phyloP scores from a whole-genome alignment of 2,329 filamentous ascomycete species.

The Neurospora crassa region DNA sequence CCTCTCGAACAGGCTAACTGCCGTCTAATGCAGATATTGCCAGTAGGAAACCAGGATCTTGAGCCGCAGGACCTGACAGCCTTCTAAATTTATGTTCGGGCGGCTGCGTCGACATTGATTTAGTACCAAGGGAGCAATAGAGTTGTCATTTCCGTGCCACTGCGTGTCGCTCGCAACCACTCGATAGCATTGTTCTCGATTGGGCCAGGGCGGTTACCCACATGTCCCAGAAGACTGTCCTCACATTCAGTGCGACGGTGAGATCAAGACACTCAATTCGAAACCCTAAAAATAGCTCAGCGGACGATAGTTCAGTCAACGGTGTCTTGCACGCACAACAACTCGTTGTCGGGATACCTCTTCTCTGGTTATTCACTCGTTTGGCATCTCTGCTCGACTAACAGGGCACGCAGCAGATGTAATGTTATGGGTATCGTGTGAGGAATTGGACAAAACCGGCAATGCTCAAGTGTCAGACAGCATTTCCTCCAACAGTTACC shows the following conservation, averaged over 20 bases:
- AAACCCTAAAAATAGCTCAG: constrained; percentile 6
- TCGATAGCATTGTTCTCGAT: constrained; percentile 3
- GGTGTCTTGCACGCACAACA: not conserved
- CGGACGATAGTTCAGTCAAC: constrained; percentile 2
- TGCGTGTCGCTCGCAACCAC: constrained; percentile 10
- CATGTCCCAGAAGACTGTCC: constrained; percentile 4
- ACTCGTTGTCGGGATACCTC: not conserved
- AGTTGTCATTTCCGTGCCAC: constrained; percentile 14
- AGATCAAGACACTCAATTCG: constrained; percentile 2
- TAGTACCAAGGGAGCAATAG: constrained; percentile 8
- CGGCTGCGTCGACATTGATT: constrained; percentile 4
- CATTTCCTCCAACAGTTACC: not conserved
- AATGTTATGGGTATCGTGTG: not conserved
- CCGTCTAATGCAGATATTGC: constrained; percentile 14
- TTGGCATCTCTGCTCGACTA: not conserved
- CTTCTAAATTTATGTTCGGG: constrained; percentile 5
- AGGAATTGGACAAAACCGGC: not conserved
- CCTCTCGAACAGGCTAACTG: constrained; percentile 21
- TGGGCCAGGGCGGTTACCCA: constrained; percentile 6
- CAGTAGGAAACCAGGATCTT: constrained; percentile 1
- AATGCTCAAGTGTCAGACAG: not conserved
- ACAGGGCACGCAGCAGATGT: not conserved
- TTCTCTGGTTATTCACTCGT: not conserved
- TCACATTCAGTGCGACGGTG: constrained; percentile 3
- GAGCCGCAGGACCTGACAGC: not conserved